These are phyloP conservation scores for Phytopythium ostracodes DNA, from an alignment of 352 stramenopile species.

Conservation along the genomic window DNA sequence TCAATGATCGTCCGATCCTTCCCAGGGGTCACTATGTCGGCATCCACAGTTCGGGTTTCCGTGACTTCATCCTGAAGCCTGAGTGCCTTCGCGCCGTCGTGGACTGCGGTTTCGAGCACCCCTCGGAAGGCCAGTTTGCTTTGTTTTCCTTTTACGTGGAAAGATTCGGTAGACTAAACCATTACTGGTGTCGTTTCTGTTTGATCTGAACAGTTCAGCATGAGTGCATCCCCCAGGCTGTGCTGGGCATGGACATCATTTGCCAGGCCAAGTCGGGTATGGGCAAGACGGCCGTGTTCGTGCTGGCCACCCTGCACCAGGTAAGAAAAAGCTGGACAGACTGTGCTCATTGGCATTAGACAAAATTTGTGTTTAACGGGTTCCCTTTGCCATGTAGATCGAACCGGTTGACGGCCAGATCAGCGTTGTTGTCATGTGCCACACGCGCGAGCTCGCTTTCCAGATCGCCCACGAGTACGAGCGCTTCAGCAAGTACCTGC, in stretches of 20 bases:
- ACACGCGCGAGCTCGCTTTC: slow-evolving; percentile 99
- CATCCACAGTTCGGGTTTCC: slow-evolving; percentile 99
- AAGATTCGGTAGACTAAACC: not conserved
- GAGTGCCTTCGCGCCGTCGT: slow-evolving; percentile 98
- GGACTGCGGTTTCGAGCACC: slow-evolving; percentile 99
- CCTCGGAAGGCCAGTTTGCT: slow-evolving; percentile 91
- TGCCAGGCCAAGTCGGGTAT: slow-evolving; percentile 99
- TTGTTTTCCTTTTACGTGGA: not conserved
- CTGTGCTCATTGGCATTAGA: not conserved
- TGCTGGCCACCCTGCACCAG: slow-evolving; percentile 98
- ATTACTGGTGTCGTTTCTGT: not conserved
- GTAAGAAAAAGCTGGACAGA: slow-evolving; percentile 36
- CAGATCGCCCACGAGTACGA: slow-evolving; percentile 99
- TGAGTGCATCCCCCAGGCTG: slow-evolving; percentile 99
- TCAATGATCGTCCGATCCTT: slow-evolving; percentile 7
- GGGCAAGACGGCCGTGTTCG: slow-evolving; percentile 99
- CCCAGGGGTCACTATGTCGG: slow-evolving; percentile 98
- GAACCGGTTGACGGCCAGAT: slow-evolving; percentile 91
- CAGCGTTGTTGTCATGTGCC: slow-evolving; percentile 97
- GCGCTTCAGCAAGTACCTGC: slow-evolving; percentile 98
- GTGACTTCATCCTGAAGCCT: slow-evolving; percentile 99
- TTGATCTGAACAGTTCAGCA: slow-evolving; percentile 88
- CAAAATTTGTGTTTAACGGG: too few relatives aligned
- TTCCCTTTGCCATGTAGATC: slow-evolving; percentile 58
- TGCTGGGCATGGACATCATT: slow-evolving; percentile 99